A percentile compares a stretch with the other conserved stretches of the same genome.
Evolutionary conservation across 1,284 basidiomycete genomes (phyloP).

Genomic region (Leccinum ponderosum): DNA sequence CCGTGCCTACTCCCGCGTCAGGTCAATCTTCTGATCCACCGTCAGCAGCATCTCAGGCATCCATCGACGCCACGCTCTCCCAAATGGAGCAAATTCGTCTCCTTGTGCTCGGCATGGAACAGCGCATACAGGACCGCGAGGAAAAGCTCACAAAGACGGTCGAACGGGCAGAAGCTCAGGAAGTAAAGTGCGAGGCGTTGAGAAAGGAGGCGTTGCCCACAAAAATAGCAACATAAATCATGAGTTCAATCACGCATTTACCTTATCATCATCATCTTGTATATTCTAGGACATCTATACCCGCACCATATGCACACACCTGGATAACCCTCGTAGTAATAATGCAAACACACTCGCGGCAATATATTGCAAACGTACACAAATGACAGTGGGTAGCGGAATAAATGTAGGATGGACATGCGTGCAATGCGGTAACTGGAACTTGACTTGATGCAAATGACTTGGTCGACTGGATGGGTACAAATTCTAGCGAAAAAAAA

Average conservation of each 20-base stretch:
- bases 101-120: slow-evolving; percentile 75
- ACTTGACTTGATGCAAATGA: slow-evolving; percentile 27
- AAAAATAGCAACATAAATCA: slow-evolving; percentile 16
- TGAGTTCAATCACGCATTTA: slow-evolving; percentile 7
- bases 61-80: slow-evolving; percentile 39
- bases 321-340: not conserved
- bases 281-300: slow-evolving; percentile 23
- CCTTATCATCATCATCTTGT: slow-evolving; percentile 18
- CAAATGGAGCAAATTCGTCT: slow-evolving; percentile 71
- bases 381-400: slow-evolving; percentile 31
- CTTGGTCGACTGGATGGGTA: slow-evolving; percentile 19
- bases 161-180: slow-evolving; percentile 61
- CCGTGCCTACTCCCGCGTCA: slow-evolving; percentile 13
- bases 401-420: slow-evolving; percentile 25
- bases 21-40: slow-evolving; percentile 17
- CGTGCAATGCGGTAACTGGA: slow-evolving; percentile 24
- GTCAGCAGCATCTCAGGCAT: slow-evolving; percentile 20
- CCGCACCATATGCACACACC: slow-evolving; percentile 8
- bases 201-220: slow-evolving; percentile 23
- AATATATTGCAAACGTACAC: slow-evolving; percentile 31
- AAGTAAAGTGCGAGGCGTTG: slow-evolving; percentile 36
- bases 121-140: slow-evolving; percentile 64
- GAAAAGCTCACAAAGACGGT: slow-evolving; percentile 60
- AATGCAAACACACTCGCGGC: slow-evolving; percentile 24
- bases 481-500: slow-evolving; percentile 29